Base-by-base conservation (phyloP, 108 stramenopile species). In the Fragilaria radians region DNA sequence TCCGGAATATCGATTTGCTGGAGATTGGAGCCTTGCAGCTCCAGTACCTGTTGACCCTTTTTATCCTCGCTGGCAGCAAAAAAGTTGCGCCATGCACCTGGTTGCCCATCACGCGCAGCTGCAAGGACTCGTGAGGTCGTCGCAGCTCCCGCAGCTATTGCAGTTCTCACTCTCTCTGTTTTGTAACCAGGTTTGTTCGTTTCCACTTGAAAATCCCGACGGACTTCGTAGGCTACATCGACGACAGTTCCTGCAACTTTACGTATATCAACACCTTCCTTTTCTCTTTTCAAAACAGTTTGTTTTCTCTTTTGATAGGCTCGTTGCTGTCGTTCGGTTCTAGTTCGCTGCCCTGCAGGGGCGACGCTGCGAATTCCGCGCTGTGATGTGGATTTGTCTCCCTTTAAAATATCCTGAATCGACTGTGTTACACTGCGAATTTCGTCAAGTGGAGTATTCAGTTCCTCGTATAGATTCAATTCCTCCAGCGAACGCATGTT, bases 371-470 rank as follows among this genome's bases (percentile, higher is more conserved):
- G 55, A 7, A 83, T 33, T 47, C 66, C 54, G 1, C 80, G 69
- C 18, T 70, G 52, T 1, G 30, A 32, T 4, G 30, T 22, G 1
- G 55, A 21, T 4, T 48, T 52, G 11, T 71, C 71, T 11, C 71
- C 72, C 29, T 66, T 47, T 28, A 89, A 70, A 54, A 91, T 91
- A 19, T 79, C 78, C 1, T 57, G 72, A 46, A 91, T 83, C 7
- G 79, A 71, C 63, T 66, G 70, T 46, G 77, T 66, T n/a, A 91
- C 89, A 46, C 67, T 54, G 34, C 71, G 66, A 29, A 88, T 82
- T 64, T 91, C 90, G 61, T 91, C 90, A 29, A 54, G 57, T 0
- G 85, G 81, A 25, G 84, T 87, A 24, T 74, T 78, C 58, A 87
- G 58, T 59, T 81, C 73, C 19, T 83, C 72, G 50, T 70, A 65